Base-by-base conservation (phyloP, 108 stramenopile genomes). In the Cyclotella distinguenda region DNA sequence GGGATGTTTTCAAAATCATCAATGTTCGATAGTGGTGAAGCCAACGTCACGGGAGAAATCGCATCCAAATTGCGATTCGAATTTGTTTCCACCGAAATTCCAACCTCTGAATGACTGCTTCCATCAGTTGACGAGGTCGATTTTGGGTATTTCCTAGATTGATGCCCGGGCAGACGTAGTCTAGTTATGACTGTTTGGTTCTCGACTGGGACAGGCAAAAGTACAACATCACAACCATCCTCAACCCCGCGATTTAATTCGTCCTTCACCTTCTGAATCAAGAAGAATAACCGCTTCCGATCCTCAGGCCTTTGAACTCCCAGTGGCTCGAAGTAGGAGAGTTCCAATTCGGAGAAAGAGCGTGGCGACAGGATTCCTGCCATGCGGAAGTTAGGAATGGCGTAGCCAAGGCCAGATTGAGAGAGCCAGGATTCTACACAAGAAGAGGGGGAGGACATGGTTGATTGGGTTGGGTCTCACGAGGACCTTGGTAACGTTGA, bases 241-340 rank as follows among this genome's bases (percentile, higher is more conserved):
- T 32, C 56, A 2, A 38, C 69, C 2, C 35, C 46, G 42, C 43
- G 65, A 53, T 66, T 58, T 30, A 86, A 68, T 19, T 84, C 88
- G 78, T 78, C 70, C 66, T 86, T 89, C 63, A 94, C 86, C 51
- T 84, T 85, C 60, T 91, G 89, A 25, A 91, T 83, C 53, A 94
- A 75, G 58, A 87, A 94, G 68, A 94, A 94, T 22, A 94, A 53
- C 42, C 88, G 87, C 46, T 88, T 83, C 1, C 93, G 81, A 64
- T 94, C 88, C 30, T 83, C 84, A 4, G 86, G 75, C 56, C 78
- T 62, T 11, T 77, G 70, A 15, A 94, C 72, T 0, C 93, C 93
- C 68, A 94, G 58, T 2, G 86, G 82, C 55, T 83, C 86, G 52
- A 82, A 94, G 45, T 89, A 85, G 3, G 59, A 35, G 4, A 91